These are phyloP conservation scores for Diaporthe sp. DNA, from an alignment of 2,329 filamentous ascomycete species.

Conservation along the genomic window DNA sequence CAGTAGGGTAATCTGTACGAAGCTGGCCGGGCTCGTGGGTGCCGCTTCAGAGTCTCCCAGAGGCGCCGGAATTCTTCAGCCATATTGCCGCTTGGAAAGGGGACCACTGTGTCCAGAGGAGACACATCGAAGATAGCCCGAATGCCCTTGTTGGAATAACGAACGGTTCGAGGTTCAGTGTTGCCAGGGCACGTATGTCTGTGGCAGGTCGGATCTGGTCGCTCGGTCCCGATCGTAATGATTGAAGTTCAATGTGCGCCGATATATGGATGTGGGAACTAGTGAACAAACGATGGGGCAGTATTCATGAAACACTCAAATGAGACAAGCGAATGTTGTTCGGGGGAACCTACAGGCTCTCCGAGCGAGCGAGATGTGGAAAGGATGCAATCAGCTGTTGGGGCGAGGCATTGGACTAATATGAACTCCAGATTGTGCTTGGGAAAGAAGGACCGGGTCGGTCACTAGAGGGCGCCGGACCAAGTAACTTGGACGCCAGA, in stretches of 20 bases:
- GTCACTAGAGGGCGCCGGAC: conserved; percentile 4
- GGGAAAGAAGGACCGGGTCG: conserved; percentile 28
- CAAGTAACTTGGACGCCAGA: background rate
- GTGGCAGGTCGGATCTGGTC: background rate
- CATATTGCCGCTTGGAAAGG: background rate
- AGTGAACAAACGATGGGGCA: background rate
- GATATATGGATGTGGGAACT: background rate
- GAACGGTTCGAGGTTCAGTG: background rate
- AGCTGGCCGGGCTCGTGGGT: background rate
- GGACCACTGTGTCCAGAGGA: background rate
- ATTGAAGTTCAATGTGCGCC: background rate
- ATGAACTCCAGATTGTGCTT: background rate
- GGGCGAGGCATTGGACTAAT: background rate
- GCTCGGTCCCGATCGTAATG: background rate
- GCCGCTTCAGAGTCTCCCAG: background rate
- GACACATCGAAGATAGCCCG: background rate
- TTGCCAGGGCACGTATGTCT: background rate
- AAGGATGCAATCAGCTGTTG: background rate
- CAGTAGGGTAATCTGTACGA: background rate
- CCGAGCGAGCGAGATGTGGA: background rate
- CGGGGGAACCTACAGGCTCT: background rate
- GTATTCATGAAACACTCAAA: background rate
- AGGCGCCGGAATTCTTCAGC: background rate
- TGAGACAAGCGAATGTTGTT: background rate
- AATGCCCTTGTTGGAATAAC: too few relatives aligned